Evolutionary conservation across 192 early-diverging fungal species (phyloP), one percentile per base, ranked within the genome.

Genomic region (Podila minutissima): DNA sequence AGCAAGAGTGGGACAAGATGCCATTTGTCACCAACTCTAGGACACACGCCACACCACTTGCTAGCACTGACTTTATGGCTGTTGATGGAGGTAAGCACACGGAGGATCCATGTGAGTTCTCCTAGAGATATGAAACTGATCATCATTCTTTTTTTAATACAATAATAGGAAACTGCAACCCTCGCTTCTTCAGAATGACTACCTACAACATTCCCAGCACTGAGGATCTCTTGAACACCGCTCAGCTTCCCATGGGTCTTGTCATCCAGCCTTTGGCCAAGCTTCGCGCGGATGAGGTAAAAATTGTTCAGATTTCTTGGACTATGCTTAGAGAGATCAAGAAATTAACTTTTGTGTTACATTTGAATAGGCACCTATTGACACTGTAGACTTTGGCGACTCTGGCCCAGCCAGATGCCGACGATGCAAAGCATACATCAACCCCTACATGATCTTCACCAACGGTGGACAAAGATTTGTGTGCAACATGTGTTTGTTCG

Each of bases 361-460:
- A 19, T 17, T 10, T 41, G 24, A 32, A 19, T 60, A 83, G 85
- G 83, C 88, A n/a, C 93, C 94, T 2, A 85, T 98, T 13, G 89
- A 91, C 33, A 82, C 95, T 19, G 93, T 97, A 26, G 93, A 95
- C 65, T 93, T 94, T 86, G 97, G 96, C 41, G 91, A 92, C 28
- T 75, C 88, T 17, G 98, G 97, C 0, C 98, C 98, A 5, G 84
- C 94, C 50, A 91, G 98, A 50, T 99, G 98, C 83, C 77, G 86
- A 62, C 92, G 97, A 7, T 99, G 98, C 88, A 94, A 94, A 53
- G 95, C 93, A 4, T 99, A 99, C 76, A 90, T 98, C 72, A 99
- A 99, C 77, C 95, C 96, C 20, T 92, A 90, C 83, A 93, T 95
- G 79, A 82, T 84, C 33, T 99, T 96, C 72, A 91, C 92, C 19